Base-by-base conservation (phyloP, 768 basidiomycete species). In the Boletus vermiculosoides region DNA sequence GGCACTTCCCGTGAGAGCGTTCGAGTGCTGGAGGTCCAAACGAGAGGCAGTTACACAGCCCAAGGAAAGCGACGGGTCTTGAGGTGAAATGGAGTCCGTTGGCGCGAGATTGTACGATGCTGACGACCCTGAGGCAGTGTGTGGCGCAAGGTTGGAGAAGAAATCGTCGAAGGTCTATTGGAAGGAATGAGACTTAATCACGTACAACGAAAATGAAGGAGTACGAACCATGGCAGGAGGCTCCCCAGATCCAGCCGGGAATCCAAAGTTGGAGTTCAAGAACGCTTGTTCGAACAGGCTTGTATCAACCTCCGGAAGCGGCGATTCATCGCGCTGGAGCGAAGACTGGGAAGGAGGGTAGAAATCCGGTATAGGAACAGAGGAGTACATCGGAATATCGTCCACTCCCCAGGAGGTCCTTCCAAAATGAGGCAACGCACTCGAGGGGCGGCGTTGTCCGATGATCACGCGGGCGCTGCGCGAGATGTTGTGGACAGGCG, bases 391-490 rank as follows among this genome's bases (percentile, higher is more conserved):
- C 0, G 74, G 73, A 12, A 63, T 49, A n/a, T 69, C 54, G 13
- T 62, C 52, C 2, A 63, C 67, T 7, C 72, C 67, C 64, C 64
- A 69, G 0, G 62, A 70, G n/a, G 63, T 63, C 5, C 63, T 61
- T 3, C 68, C 67, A 7, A 68, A 61, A 15, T 72, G 62, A 5
- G 80, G 80, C 45, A 74, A 71, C 3, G 77, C 80, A 50, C 80
- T 81, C 0, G 81, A 83, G 0, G 82, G 76, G 5, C 83, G 77
- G 23, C 82, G 77, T 39, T 77, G 74, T 4, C 79, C 79, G 18
- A 80, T 66, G 56, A 75, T 58, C 57, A 70, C 65, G 10, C 80
- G 74, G 20, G 74, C 74, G 6, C 67, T 73, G 3, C 77, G 78
- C 1, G 81, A 77, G 53, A 82, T 78, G 61, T 77, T 71, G 54